Percentiles rank a stretch among this genome's conserved stretches.
phyloP scores from a whole-genome alignment of 805 yeast genomes.

The Kluyveromyces starmeri region DNA sequence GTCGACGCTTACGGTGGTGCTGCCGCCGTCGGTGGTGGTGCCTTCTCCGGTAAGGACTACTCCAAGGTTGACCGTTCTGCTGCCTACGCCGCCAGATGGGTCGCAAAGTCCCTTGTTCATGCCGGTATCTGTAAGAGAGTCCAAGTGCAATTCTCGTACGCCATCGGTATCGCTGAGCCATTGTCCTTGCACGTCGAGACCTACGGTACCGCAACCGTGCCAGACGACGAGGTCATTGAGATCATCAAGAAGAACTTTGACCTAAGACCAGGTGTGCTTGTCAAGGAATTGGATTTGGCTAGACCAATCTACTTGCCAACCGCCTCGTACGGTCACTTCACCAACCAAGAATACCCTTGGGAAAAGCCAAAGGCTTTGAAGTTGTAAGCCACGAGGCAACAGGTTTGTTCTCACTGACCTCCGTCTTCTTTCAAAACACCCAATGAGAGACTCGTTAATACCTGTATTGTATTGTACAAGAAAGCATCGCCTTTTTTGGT shows the following conservation, averaged over 20 bases:
- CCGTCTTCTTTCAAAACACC: too few species aligned
- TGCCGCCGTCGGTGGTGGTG: constrained; percentile 99
- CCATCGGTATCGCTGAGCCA: constrained; percentile 99
- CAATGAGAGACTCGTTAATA: too few species aligned
- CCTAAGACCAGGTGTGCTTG: constrained; percentile 98
- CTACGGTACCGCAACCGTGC: constrained; percentile 91
- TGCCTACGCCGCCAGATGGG: constrained; percentile 99
- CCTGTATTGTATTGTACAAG: too few species aligned
- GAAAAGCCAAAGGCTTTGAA: constrained; percentile 85
- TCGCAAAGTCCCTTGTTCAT: constrained; percentile 92
- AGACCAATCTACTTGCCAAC: constrained; percentile 99
- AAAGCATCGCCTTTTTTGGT: too few species aligned
- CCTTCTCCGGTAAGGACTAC: constrained; percentile 99
- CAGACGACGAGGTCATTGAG: constrained; percentile 82
- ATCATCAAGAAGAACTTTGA: constrained; percentile 93
- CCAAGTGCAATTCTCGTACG: constrained; percentile 96
- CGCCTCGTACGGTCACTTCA: constrained; percentile 99
- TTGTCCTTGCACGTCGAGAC: constrained; percentile 95
- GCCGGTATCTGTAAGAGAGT: constrained; percentile 97
- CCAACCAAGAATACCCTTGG: constrained; percentile 98
- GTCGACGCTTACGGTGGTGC: constrained; percentile 99
- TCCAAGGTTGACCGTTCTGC: constrained; percentile 99
- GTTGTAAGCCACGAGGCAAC: too few species aligned
- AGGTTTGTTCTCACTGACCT: too few species aligned
- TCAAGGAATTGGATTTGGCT: constrained; percentile 91